Percentiles rank a stretch among this genome's conserved stretches.
phyloP scores from a whole-genome alignment of 306 rosid genomes.

The Begonia fuchsioides region DNA sequence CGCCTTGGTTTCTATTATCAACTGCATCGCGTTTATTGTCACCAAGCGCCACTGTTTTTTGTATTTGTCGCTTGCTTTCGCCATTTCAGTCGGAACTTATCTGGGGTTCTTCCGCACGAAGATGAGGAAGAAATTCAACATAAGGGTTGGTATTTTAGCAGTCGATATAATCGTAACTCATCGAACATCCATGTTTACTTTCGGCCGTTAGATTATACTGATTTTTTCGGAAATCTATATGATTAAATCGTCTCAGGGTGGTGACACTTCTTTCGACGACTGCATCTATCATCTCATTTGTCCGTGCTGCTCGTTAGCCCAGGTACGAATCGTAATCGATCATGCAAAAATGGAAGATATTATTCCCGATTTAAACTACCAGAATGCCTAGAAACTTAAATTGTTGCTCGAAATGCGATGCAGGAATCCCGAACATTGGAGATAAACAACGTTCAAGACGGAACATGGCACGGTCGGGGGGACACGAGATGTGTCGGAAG shows the following conservation, averaged over 20 bases:
- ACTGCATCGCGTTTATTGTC: slow-evolving; percentile 41
- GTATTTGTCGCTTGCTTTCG: slow-evolving; percentile 52
- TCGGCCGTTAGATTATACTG: no score
- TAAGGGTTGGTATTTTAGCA: slow-evolving; percentile 58
- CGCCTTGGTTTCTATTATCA: slow-evolving; percentile 35
- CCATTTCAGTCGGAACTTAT: slow-evolving; percentile 42
- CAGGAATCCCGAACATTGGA: slow-evolving; percentile 95
- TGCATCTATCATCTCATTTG: slow-evolving; percentile 45
- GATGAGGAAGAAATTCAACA: slow-evolving; percentile 79
- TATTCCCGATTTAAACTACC: no score
- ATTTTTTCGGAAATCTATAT: no score
- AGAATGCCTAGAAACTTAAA: no score
- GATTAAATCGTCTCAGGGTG: slow-evolving; percentile 18
- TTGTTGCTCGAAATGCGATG: slow-evolving; percentile 11
- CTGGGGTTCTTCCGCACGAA: slow-evolving; percentile 78
- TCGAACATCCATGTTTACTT: no score
- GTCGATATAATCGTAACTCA: no score
- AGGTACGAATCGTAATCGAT: slow-evolving; percentile 18
- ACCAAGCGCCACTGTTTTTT: slow-evolving; percentile 49
- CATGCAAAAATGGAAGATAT: no score
- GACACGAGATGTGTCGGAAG: slow-evolving; percentile 63
- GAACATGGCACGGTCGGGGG: slow-evolving; percentile 95
- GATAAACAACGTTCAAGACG: slow-evolving; percentile 92
- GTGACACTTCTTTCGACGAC: slow-evolving; percentile 35
- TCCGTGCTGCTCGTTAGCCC: slow-evolving; percentile 44